These are phyloP conservation scores for Quercus glauca DNA, from an alignment of 306 rosid genomes.

Conservation along the genomic window DNA sequence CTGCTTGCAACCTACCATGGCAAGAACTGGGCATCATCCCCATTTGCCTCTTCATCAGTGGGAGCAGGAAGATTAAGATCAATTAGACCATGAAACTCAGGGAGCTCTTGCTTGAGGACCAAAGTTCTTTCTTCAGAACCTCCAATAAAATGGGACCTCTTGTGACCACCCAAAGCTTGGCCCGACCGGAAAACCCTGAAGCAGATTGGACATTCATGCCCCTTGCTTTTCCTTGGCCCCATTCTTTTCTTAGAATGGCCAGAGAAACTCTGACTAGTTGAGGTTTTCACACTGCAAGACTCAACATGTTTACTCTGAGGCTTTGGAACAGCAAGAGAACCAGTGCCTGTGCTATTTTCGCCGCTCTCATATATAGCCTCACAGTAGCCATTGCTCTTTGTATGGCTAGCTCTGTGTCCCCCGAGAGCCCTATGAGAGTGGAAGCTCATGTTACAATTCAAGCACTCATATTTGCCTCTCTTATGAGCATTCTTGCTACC, in stretches of 20 bases:
- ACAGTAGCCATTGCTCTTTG: constrained; percentile 27
- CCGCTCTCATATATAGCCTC: constrained; percentile 61
- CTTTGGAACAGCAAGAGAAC: constrained; percentile 33
- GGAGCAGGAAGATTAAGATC: constrained; percentile 96
- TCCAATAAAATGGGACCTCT: constrained; percentile 88
- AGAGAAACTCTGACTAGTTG: constrained; percentile 19
- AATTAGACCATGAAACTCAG: constrained; percentile 46
- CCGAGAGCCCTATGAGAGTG: constrained; percentile 40
- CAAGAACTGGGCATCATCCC: constrained; percentile 28
- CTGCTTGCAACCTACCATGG: constrained; percentile 35
- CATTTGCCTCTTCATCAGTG: constrained; percentile 51
- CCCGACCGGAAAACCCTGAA: constrained; percentile 73
- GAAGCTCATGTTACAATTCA: constrained; percentile 39
- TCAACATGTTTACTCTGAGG: constrained; percentile 20
- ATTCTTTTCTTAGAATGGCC: constrained; percentile 40
- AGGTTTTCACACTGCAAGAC: constrained; percentile 22
- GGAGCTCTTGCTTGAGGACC: constrained; percentile 43
- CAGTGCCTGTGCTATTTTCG: constrained; percentile 59
- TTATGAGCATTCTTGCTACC: constrained; percentile 19
- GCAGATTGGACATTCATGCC: constrained; percentile 88
- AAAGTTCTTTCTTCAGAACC: constrained; percentile 54
- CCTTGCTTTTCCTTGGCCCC: constrained; percentile 58
- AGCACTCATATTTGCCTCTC: constrained; percentile 35
- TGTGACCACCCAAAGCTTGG: constrained; percentile 97
- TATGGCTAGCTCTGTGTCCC: constrained; percentile 38